Evolutionary conservation across 2,329 filamentous ascomycete genomes (phyloP).

Genomic region (Epichloe sp.): DNA sequence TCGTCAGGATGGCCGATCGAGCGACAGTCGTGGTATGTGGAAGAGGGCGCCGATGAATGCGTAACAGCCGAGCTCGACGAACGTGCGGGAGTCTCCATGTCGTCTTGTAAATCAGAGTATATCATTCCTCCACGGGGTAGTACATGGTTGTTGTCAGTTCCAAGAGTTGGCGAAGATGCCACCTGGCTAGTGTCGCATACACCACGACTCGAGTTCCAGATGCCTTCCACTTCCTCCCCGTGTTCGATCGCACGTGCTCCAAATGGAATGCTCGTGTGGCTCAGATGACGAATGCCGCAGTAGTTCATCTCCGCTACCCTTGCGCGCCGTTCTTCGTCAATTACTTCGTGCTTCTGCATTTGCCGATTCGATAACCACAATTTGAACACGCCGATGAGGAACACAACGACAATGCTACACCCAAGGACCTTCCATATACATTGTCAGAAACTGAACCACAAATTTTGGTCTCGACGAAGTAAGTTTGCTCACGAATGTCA

Average conservation of each 20-base stretch:
- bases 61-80: neutral
- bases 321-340: slow-evolving; percentile 52
- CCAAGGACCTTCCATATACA: slow-evolving; percentile 48
- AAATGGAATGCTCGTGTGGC: slow-evolving; percentile 58
- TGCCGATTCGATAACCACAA: slow-evolving; percentile 47
- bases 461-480: neutral
- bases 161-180: slow-evolving; percentile 13
- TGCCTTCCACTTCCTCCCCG: slow-evolving; percentile 73
- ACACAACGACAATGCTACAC: slow-evolving; percentile 55
- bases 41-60: neutral
- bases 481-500: slow-evolving; percentile 62
- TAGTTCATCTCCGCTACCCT: slow-evolving; percentile 39
- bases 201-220: slow-evolving; percentile 53
- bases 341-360: slow-evolving; percentile 43
- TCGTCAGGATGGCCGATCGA: neutral
- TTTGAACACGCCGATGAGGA: slow-evolving; percentile 54
- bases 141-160: slow-evolving; percentile 1
- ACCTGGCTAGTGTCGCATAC: slow-evolving; percentile 20
- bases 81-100: neutral
- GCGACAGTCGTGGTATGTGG: neutral
- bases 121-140: neutral
- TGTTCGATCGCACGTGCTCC: slow-evolving; percentile 75
- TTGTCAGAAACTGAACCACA: neutral
- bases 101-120: neutral
- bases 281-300: slow-evolving; percentile 32